Conservation (phyloP, 352 stramenopile genomes). For the Elongisporangium undulatum region DNA sequence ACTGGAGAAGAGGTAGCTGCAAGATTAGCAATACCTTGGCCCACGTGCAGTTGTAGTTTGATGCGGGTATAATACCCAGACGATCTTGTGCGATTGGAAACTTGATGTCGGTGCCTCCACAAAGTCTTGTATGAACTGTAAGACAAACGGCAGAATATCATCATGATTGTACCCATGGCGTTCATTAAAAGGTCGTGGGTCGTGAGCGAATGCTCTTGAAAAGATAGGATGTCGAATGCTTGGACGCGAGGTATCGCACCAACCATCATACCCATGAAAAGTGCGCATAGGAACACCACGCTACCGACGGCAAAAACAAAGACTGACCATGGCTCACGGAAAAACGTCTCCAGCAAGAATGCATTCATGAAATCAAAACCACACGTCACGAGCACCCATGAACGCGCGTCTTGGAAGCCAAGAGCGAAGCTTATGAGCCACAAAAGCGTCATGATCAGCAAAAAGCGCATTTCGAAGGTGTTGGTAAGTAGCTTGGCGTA, state of each 20-base stretch:
- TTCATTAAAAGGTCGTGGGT: neutral
- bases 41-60: neutral
- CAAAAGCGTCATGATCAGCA: neutral
- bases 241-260: neutral
- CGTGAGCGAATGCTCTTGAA: neutral
- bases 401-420: neutral
- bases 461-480: neutral
- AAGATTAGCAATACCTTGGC: neutral
- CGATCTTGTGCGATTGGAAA: neutral
- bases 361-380: neutral
- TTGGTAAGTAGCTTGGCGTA: neutral
- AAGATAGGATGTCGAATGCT: neutral
- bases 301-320: neutral
- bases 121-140: neutral
- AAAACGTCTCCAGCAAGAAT: neutral
- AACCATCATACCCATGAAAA: neutral
- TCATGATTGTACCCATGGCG: neutral
- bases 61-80: neutral
- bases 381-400: neutral
- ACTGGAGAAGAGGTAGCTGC: neutral
- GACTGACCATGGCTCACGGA: neutral
- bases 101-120: neutral
- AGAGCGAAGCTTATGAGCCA: neutral
- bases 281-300: neutral
- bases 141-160: neutral